Conservation (phyloP, 306 rosid species). For the Morella rubra region DNA sequence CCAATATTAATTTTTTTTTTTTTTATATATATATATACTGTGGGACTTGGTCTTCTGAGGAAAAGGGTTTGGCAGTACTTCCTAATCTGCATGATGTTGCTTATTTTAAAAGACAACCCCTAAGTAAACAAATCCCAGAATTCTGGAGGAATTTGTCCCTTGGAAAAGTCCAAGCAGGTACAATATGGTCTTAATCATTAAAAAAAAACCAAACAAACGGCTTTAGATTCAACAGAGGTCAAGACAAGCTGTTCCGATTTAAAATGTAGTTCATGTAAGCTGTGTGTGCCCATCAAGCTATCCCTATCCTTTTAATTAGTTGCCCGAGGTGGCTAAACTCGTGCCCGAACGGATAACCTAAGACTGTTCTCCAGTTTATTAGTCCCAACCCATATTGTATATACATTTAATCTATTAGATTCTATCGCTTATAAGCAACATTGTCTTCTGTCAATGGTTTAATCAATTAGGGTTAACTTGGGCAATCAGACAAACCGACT, state of each 20-base stretch:
- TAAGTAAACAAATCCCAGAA: conserved; percentile 32
- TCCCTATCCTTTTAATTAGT: conserved; percentile 2
- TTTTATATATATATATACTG: conserved; percentile 12
- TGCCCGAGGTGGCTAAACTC: background rate
- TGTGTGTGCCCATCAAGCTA: conserved; percentile 18
- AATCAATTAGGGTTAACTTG: conserved; percentile 18
- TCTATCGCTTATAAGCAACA: conserved; percentile 10
- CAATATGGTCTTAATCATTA: conserved; percentile 25
- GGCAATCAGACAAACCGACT: background rate
- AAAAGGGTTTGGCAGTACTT: conserved; percentile 21
- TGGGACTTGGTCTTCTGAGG: conserved; percentile 21
- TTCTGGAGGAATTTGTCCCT: conserved; percentile 39
- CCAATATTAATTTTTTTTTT: conserved; percentile 2
- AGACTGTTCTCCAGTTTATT: conserved; percentile 6
- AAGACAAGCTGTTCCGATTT: conserved; percentile 34
- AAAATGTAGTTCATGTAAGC: conserved; percentile 28
- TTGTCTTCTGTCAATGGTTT: conserved; percentile 26
- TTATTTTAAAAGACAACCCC: conserved; percentile 9
- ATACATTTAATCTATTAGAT: background rate
- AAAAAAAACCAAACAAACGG: background rate
- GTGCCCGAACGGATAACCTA: conserved; percentile 22
- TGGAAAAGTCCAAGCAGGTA: conserved; percentile 42
- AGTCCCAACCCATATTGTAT: background rate
- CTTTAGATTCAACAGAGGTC: conserved; percentile 32
- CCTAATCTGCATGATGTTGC: conserved; percentile 22